phyloP scores from a whole-genome alignment of 176 grass and related monocot genomes.

The Bothriochloa decipiens region DNA sequence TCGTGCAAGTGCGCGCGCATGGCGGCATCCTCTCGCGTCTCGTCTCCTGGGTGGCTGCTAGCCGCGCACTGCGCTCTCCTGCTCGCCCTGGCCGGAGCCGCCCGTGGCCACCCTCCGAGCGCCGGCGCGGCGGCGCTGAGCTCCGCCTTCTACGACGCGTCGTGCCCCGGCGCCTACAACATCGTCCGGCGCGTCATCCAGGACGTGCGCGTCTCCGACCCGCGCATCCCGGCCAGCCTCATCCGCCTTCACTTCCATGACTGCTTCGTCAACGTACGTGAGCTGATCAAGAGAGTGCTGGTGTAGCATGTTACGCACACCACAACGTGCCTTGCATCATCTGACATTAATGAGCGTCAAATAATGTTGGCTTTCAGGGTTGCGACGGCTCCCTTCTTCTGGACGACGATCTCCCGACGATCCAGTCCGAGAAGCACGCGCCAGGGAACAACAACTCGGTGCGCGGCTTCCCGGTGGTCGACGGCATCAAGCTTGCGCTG shows the following conservation, averaged over 20 bases:
- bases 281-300: too few species aligned
- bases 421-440: conserved; percentile 31
- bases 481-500: conserved; percentile 40
- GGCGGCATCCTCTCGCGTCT: background rate
- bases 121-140: background rate
- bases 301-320: background rate
- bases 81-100: background rate
- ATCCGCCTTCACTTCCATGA: conserved; percentile 41
- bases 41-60: background rate
- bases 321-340: too few species aligned
- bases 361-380: background rate
- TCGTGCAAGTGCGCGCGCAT: background rate
- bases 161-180: conserved; percentile 15
- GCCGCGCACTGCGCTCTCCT: background rate
- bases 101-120: background rate
- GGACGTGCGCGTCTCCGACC: conserved; percentile 18
- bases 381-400: conserved; percentile 36
- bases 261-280: conserved; percentile 41
- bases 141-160: conserved; percentile 20
- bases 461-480: conserved; percentile 36
- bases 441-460: conserved; percentile 31
- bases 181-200: conserved; percentile 36
- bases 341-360: background rate
- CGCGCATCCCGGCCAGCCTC: conserved; percentile 40
- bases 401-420: conserved; percentile 22